These are phyloP conservation scores for Amanita muscaria DNA, from an alignment of 768 basidiomycete species.

Conservation along the genomic window DNA sequence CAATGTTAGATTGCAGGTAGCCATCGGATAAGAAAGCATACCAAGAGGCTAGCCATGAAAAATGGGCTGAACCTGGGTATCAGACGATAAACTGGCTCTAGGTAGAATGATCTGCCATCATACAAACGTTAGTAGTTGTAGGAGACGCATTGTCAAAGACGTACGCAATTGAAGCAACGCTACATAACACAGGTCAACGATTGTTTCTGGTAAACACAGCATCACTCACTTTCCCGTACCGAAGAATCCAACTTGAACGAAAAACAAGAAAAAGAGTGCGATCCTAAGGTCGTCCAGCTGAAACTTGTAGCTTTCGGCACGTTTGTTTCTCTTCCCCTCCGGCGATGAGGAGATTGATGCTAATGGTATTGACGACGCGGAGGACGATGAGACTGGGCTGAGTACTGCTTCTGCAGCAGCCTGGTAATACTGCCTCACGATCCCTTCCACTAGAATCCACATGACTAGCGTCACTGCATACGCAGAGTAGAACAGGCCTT, in stretches of 20 bases:
- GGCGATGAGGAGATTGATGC: no score
- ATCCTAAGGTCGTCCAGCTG: slow-evolving; percentile 58
- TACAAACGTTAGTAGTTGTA: neutral
- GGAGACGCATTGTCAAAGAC: slow-evolving; percentile 17
- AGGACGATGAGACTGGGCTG: slow-evolving; percentile 11
- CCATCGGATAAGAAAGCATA: slow-evolving; percentile 20
- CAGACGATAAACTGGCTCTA: slow-evolving; percentile 81
- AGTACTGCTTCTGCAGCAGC: neutral
- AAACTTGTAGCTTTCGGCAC: slow-evolving; percentile 30
- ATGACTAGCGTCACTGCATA: slow-evolving; percentile 52
- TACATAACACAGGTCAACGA: slow-evolving; percentile 19
- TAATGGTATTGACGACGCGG: neutral
- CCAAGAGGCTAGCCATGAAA: slow-evolving; percentile 67
- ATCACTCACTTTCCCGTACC: slow-evolving; percentile 70
- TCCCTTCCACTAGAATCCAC: slow-evolving; percentile 62
- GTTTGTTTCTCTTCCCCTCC: slow-evolving; percentile 10
- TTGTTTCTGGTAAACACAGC: neutral
- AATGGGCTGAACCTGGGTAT: slow-evolving; percentile 83
- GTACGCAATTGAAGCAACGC: slow-evolving; percentile 78
- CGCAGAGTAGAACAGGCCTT: slow-evolving; percentile 71
- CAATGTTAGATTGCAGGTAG: neutral
- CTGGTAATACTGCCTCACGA: slow-evolving; percentile 15
- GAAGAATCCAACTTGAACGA: slow-evolving; percentile 82
- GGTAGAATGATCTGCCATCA: slow-evolving; percentile 60
- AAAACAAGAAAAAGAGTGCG: slow-evolving; percentile 77